phyloP scores from a whole-genome alignment of 2,329 filamentous ascomycete genomes.

The Pestalotiopsis sp. region DNA sequence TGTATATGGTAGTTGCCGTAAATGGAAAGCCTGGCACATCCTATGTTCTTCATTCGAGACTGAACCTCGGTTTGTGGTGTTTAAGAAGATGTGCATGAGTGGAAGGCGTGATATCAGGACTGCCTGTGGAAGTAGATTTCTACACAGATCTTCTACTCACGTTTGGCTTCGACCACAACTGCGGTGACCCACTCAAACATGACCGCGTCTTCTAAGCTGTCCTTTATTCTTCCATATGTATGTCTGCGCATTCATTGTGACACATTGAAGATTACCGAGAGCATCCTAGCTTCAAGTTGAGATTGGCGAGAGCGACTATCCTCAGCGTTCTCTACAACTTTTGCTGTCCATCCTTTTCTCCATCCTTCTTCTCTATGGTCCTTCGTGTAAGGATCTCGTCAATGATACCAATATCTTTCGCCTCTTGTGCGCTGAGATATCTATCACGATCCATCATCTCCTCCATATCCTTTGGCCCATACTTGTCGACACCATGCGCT shows the following conservation, averaged over 20 bases:
- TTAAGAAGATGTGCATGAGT: background rate
- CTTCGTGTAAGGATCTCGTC: conserved; percentile 82
- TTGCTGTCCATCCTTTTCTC: conserved; percentile 8
- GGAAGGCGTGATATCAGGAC: too few relatives aligned
- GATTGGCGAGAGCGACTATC: too few relatives aligned
- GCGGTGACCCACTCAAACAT: too few relatives aligned
- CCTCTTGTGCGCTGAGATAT: conserved; percentile 88
- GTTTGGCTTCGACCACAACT: too few relatives aligned
- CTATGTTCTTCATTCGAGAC: too few relatives aligned
- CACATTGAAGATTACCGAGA: too few relatives aligned
- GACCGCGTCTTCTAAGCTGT: too few relatives aligned
- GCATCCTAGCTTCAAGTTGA: too few relatives aligned
- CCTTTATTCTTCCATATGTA: too few relatives aligned
- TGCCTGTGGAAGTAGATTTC: too few relatives aligned
- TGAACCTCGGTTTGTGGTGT: background rate
- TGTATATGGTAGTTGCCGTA: conserved; percentile 2
- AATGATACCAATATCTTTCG: conserved; percentile 85
- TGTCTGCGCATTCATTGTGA: too few relatives aligned
- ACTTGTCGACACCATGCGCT: conserved; percentile 72
- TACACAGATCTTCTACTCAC: too few relatives aligned
- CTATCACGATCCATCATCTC: conserved; percentile 97
- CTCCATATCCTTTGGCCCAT: conserved; percentile 81
- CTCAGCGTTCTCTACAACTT: background rate
- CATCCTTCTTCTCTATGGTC: conserved; percentile 38
- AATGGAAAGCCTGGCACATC: background rate